These are phyloP conservation scores for Xylaria grammica DNA, from an alignment of 495 filamentous ascomycete species.

Conservation along the genomic window DNA sequence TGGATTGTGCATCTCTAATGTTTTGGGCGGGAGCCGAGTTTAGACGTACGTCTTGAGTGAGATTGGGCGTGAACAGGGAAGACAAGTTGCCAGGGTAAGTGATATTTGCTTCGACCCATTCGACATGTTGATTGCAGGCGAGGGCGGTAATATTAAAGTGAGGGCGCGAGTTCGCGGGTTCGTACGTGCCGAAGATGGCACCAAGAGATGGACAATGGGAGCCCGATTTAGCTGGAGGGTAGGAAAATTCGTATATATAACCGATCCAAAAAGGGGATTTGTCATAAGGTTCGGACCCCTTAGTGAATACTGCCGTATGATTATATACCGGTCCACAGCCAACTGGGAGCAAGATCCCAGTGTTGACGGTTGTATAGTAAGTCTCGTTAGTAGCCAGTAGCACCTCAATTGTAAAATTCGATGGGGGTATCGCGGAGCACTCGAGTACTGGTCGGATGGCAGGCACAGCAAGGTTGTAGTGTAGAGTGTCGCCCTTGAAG, in stretches of 20 bases:
- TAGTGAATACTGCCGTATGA: not conserved
- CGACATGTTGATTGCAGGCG: not conserved
- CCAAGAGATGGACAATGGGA: not conserved
- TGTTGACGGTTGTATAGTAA: not conserved
- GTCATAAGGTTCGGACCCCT: not conserved
- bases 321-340: not conserved
- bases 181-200: conserved; percentile 3
- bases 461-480: conserved; percentile 2
- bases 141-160: not conserved
- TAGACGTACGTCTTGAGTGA: not conserved
- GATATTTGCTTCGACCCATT: conserved; percentile 3
- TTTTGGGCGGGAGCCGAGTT: not conserved
- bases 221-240: not conserved
- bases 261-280: not conserved
- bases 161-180: not conserved
- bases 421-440: not conserved
- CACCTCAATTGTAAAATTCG: not conserved
- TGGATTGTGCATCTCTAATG: not conserved
- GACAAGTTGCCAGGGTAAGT: not conserved
- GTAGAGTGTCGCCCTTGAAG: not conserved
- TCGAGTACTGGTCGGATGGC: not conserved
- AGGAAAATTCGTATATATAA: not conserved
- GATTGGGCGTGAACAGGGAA: not conserved
- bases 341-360: not conserved
- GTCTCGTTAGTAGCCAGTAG: not conserved